Evolutionary conservation across 1,284 basidiomycete genomes (phyloP), one percentile per base, ranked within the genome.

Genomic region (Cutaneotrichosporon sp.): DNA sequence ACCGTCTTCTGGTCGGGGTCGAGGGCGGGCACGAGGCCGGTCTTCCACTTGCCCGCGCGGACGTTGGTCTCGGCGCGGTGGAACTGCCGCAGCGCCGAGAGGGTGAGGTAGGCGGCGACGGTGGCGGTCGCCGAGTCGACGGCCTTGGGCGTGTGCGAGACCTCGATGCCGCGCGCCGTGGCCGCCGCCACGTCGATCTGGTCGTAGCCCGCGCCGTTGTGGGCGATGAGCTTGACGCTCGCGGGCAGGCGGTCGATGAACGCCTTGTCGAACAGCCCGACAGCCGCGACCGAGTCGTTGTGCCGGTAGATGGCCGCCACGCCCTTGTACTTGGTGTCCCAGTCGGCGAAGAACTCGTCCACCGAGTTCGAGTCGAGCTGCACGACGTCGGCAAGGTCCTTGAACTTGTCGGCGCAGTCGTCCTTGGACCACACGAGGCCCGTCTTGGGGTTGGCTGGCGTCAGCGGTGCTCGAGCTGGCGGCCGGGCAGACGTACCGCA

Each of bases 41-140:
- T 62, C 72, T 89, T 88, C 85, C 86, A 90, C 34, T 81, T 76
- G 71, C 84, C 80, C 1, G 57, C 46, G 45, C 84, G 81, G 67
- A 91, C 82, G 62, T 86, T 86, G 47, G 85, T 84, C 76, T 95
- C 92, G 11, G 86, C 86, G 47, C 84, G 77, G 18, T 87, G 84
- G 79, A 87, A 95, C 67, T 90, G 87, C 34, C 93, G 87, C 51
- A 94, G 77, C n/a, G 90, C 85, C 22, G 91, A 90, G 69, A 95
- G 85, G 69, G 92, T 80, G 56, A 95, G 87, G 79, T 89, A 95
- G 24, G 93, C 82, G 0, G 88, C 92, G 0, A 91, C 91, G 1
- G 92, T 95, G 1, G 93, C 93, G 0, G 93, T 95, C 3, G 89
- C 92, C 67, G 93, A 91, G 79, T 97, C 90, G 54, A 95, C 93